Evolutionary conservation across 352 stramenopile species (phyloP).

Genomic region (Globisporangium alternatum): DNA sequence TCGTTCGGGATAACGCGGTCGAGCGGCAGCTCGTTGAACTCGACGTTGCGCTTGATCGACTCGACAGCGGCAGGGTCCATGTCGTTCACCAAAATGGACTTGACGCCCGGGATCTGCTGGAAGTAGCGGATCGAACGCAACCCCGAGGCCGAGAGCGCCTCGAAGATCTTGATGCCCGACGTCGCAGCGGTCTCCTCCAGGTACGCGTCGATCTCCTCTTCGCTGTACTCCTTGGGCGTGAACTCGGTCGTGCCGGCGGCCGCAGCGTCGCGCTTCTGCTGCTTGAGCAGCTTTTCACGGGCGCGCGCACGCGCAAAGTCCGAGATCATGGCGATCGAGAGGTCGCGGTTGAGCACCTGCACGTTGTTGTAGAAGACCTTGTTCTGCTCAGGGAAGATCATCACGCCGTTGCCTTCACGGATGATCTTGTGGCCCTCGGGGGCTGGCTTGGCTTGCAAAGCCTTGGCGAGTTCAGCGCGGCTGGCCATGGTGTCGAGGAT

Average conservation of each 20-base stretch:
- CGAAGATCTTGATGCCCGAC: conserved; percentile 96
- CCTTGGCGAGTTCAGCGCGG: conserved; percentile 52
- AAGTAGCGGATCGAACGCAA: conserved; percentile 99
- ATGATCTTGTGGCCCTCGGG: conserved; percentile 84
- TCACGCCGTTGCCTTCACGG: conserved; percentile 87
- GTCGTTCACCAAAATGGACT: conserved; percentile 98
- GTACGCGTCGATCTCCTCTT: conserved; percentile 76
- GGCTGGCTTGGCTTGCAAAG: conserved; percentile 57
- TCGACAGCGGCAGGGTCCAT: conserved; percentile 96
- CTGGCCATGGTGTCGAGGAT: conserved; percentile 29
- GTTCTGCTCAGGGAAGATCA: conserved; percentile 89
- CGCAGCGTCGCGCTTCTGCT: conserved; percentile 58
- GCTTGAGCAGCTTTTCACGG: conserved; percentile 65
- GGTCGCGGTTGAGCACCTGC: conserved; percentile 98
- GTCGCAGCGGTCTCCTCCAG: conserved; percentile 54
- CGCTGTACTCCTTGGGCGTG: conserved; percentile 44
- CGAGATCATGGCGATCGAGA: conserved; percentile 97
- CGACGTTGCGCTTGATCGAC: conserved; percentile 94
- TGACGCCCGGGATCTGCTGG: conserved; percentile 97
- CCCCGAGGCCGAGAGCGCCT: conserved; percentile 97
- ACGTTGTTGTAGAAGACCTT: conserved; percentile 94
- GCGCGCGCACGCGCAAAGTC: conserved; percentile 93
- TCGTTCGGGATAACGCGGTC: conserved; percentile 85
- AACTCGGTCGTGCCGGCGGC: conserved; percentile 36
- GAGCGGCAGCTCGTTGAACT: conserved; percentile 82